These are phyloP conservation scores for Sphaerostilbella broomeana DNA, from an alignment of 2,329 filamentous ascomycete genomes.

Conservation along the genomic window DNA sequence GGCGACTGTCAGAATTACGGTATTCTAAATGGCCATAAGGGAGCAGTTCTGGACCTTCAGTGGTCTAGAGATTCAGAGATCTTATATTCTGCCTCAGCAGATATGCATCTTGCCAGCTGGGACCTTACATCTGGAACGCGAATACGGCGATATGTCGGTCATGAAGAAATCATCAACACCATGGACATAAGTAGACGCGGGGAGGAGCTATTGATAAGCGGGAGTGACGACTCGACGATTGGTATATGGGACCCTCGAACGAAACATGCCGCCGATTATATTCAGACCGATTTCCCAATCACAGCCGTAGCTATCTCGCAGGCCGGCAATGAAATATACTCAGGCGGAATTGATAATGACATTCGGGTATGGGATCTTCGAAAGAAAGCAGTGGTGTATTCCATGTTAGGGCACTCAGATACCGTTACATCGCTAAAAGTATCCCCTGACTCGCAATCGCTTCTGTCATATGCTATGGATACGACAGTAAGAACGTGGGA, in stretches of 20 bases:
- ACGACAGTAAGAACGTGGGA: constrained; percentile 94
- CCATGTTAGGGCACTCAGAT: constrained; percentile 82
- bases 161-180: constrained; percentile 93
- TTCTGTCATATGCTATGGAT: constrained; percentile 90
- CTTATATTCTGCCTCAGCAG: constrained; percentile 86
- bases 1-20: constrained; percentile 95
- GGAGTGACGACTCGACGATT: constrained; percentile 87
- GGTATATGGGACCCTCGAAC: constrained; percentile 93
- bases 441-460: constrained; percentile 86
- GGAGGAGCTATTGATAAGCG: constrained; percentile 84
- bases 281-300: constrained; percentile 86
- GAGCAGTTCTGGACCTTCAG: constrained; percentile 83
- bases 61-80: constrained; percentile 94
- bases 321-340: constrained; percentile 91
- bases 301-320: constrained; percentile 88
- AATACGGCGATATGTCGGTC: constrained; percentile 85
- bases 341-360: constrained; percentile 92
- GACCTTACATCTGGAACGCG: constrained; percentile 86
- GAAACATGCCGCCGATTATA: constrained; percentile 80
- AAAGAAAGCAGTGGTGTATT: constrained; percentile 83
- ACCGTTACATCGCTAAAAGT: constrained; percentile 84
- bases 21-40: constrained; percentile 78
- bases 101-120: constrained; percentile 91
- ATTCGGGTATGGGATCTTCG: constrained; percentile 96
- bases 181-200: constrained; percentile 84